phyloP scores from a whole-genome alignment of 2,329 filamentous ascomycete species.

The Cordyceps pruinosa region DNA sequence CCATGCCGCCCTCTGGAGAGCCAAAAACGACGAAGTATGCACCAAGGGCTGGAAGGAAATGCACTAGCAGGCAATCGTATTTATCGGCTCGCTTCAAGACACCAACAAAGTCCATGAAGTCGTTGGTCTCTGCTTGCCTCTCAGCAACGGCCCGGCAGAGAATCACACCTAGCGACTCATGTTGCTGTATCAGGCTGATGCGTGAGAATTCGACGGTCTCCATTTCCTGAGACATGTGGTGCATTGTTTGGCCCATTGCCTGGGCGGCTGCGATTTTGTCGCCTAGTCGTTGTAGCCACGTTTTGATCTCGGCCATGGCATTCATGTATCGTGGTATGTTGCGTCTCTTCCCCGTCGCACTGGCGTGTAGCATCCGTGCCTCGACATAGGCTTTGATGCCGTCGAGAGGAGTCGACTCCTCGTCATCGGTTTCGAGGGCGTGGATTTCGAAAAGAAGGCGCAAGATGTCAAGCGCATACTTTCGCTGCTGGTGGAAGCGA shows the following conservation, averaged over 20 bases:
- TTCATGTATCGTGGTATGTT: slow-evolving; percentile 70
- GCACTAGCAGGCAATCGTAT: slow-evolving; percentile 68
- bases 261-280: slow-evolving; percentile 71
- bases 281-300: slow-evolving; percentile 65
- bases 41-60: slow-evolving; percentile 75
- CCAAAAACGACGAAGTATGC: slow-evolving; percentile 72
- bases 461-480: slow-evolving; percentile 75
- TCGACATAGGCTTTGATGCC: slow-evolving; percentile 30
- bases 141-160: slow-evolving; percentile 72
- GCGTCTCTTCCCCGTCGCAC: slow-evolving; percentile 41
- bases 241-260: slow-evolving; percentile 60
- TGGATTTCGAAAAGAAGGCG: slow-evolving; percentile 69
- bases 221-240: slow-evolving; percentile 52
- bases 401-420: slow-evolving; percentile 35
- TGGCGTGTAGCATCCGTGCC: slow-evolving; percentile 25
- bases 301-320: slow-evolving; percentile 69
- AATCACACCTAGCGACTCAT: slow-evolving; percentile 80
- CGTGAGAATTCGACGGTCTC: slow-evolving; percentile 78
- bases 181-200: slow-evolving; percentile 75
- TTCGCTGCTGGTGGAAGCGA: slow-evolving; percentile 78
- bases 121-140: slow-evolving; percentile 59
- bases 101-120: slow-evolving; percentile 67
- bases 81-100: slow-evolving; percentile 64
- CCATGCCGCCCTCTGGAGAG: slow-evolving; percentile 64
- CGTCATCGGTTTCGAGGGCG: slow-evolving; percentile 48